Conservation (phyloP, 2,329 filamentous ascomycete genomes). For the Aspergillus sp. region DNA sequence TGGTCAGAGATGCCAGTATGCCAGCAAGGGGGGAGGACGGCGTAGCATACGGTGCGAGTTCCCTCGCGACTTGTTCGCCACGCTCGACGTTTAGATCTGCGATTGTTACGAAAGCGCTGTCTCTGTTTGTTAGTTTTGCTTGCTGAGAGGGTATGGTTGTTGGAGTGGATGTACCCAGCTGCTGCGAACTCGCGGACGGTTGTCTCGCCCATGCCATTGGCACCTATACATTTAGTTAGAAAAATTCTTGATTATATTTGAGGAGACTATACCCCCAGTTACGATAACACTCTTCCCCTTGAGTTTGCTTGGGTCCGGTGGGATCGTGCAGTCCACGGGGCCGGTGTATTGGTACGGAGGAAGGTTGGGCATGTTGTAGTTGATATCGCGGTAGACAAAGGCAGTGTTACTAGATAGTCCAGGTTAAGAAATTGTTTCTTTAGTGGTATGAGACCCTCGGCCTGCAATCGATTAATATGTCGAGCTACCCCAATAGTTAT, state of each 20-base stretch:
- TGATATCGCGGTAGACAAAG: no score
- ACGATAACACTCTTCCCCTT: constrained; percentile 50
- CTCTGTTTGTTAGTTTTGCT: neutral
- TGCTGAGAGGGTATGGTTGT: no score
- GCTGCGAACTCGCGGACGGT: constrained; percentile 23
- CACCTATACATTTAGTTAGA: constrained; percentile 11
- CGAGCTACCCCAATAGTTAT: no score
- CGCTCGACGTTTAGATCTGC: constrained; percentile 36
- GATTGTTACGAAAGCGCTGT: constrained; percentile 22
- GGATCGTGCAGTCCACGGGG: constrained; percentile 15
- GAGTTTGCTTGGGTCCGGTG: constrained; percentile 38
- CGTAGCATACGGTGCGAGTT: constrained; percentile 29
- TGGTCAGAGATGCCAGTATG: neutral
- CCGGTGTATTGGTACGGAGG: constrained; percentile 15
- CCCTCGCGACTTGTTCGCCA: constrained; percentile 32
- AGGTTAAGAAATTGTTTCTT: no score
- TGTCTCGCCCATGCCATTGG: constrained; percentile 28
- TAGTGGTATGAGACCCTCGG: no score
- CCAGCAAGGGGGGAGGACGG: no score
- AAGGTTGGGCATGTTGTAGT: constrained; percentile 9
- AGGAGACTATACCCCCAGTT: constrained; percentile 37
- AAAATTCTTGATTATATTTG: neutral
- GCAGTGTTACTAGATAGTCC: no score
- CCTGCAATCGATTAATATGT: no score
- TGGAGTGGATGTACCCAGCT: constrained; percentile 1